Percentiles rank a stretch among this genome's conserved stretches.
phyloP scores from a whole-genome alignment of 1,284 basidiomycete genomes.

The Rhodotorula sp. region DNA sequence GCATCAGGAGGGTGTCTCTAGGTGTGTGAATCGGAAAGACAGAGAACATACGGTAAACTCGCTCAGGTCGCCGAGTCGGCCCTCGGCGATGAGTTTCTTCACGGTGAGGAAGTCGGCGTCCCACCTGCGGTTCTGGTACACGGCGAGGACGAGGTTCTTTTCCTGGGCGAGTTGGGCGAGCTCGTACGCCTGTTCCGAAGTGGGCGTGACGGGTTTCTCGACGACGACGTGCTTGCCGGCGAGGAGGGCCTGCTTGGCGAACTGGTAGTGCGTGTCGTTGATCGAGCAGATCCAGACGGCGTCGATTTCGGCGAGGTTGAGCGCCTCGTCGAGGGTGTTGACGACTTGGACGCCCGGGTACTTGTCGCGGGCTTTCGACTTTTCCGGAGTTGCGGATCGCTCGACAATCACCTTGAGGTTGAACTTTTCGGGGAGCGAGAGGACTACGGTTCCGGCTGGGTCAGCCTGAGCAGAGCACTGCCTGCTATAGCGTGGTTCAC shows the following conservation, averaged over 20 bases:
- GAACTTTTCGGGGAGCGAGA: constrained; percentile 71
- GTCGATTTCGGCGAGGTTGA: constrained; percentile 50
- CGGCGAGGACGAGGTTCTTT: constrained; percentile 65
- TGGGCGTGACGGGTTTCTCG: constrained; percentile 78
- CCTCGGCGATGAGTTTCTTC: constrained; percentile 60
- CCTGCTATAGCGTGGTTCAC: not conserved
- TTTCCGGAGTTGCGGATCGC: constrained; percentile 41
- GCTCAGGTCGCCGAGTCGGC: constrained; percentile 60
- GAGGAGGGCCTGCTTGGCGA: constrained; percentile 58
- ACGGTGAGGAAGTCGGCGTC: constrained; percentile 79
- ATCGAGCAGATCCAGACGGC: constrained; percentile 69
- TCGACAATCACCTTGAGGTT: constrained; percentile 64
- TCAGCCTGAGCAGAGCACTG: no score
- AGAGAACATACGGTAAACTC: constrained; percentile 55
- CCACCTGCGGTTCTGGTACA: constrained; percentile 69
- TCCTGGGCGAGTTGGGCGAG: constrained; percentile 65
- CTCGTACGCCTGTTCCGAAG: constrained; percentile 64
- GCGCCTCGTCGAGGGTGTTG: constrained; percentile 31
- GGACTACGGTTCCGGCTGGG: constrained; percentile 48
- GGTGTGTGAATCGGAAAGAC: no score
- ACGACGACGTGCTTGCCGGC: constrained; percentile 76
- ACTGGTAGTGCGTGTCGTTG: constrained; percentile 73
- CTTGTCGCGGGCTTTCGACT: constrained; percentile 36
- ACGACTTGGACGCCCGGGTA: constrained; percentile 38
- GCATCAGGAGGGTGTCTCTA: not conserved